Evolutionary conservation across 1,284 basidiomycete genomes (phyloP), one percentile per base, ranked within the genome.

Genomic region (Puccinia coronata): DNA sequence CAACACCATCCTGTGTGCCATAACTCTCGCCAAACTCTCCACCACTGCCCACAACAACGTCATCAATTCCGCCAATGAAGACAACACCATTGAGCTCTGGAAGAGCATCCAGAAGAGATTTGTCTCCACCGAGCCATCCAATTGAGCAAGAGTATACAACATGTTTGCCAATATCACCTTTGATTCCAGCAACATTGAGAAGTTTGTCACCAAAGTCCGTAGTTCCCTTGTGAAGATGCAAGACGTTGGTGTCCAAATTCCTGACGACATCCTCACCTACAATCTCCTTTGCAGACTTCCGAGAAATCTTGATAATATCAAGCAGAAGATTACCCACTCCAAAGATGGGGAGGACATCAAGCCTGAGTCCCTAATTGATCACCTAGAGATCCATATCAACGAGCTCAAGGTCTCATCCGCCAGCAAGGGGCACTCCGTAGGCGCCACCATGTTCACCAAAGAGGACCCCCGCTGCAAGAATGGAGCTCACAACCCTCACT

Each of bases 161-260:
- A 8, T 12, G 9, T 69, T 69, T 47, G 36, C 65, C 1, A 69
- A 36, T 25, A 69, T 69, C 12, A 47, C 39, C 20, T 69, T 69
- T 28, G 65, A 69, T 23, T 18, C 23, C 39, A 69, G 65, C 23
- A 69, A 69, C 47, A 43, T 69, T n/a, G 65, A 69, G 16, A 43
- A 47, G 16, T 69, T 69, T 23, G 25, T 69, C 18, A 69, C 65
- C 23, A n/a, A 69, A 43, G 65, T 69, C 4, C 5, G 39, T 43
- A 69, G 65, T 23, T 23, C 12, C 25, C 18, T 69, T 2, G 23
- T 25, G 11, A 69, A 47, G 34, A 41, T 69, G 39, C 39, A 36
- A 18, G 39, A 65, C n/a, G 63, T 65, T 28, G 39, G 63, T 2
- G 41, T 65, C 9, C 4, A 23, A 12, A 18, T 69, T 25, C 39